Evolutionary conservation across 306 rosid species (phyloP).

Genomic region (Senna siamea): DNA sequence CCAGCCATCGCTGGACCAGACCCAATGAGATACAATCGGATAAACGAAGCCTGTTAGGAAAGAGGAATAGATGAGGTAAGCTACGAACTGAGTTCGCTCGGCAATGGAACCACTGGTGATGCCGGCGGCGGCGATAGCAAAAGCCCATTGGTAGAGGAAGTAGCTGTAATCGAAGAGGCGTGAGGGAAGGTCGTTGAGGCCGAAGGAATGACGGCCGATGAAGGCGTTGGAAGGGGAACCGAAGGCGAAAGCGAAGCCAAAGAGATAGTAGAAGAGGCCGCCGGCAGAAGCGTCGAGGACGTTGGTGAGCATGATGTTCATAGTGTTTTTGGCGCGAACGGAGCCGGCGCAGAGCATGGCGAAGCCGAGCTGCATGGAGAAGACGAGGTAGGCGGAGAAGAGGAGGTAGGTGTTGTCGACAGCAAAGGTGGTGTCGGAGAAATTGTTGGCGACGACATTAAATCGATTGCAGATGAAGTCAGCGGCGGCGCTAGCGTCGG

Average conservation of each 20-base stretch:
- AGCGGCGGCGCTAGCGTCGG: constrained; percentile 64
- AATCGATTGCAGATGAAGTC: constrained; percentile 62
- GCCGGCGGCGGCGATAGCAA: constrained; percentile 96
- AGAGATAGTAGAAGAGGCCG: constrained; percentile 84
- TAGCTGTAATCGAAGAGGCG: constrained; percentile 52
- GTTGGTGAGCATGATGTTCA: constrained; percentile 99
- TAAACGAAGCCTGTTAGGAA: constrained; percentile 91
- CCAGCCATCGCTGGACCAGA: constrained; percentile 92
- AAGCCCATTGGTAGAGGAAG: constrained; percentile 96
- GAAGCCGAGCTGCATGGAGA: constrained; percentile 97
- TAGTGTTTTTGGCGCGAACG: constrained; percentile 98
- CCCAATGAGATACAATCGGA: constrained; percentile 91
- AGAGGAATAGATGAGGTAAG: constrained; percentile 77
- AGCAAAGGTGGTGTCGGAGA: constrained; percentile 59
- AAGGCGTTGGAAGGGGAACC: constrained; percentile 79
- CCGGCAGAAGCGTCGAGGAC: constrained; percentile 95
- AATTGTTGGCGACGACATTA: constrained; percentile 31
- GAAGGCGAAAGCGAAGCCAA: constrained; percentile 92
- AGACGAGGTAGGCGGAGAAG: constrained; percentile 93
- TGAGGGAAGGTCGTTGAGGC: constrained; percentile 57
- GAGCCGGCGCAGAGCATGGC: constrained; percentile 99
- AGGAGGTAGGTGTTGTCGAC: constrained; percentile 81
- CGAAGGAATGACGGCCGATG: constrained; percentile 83
- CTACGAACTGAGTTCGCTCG: constrained; percentile 88
- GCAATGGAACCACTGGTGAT: constrained; percentile 93